Percentiles rank a stretch among this genome's conserved stretches.
These are phyloP conservation scores for Fomitopsis palustris DNA, from an alignment of 1,284 basidiomycete species.

Conservation along the genomic window DNA sequence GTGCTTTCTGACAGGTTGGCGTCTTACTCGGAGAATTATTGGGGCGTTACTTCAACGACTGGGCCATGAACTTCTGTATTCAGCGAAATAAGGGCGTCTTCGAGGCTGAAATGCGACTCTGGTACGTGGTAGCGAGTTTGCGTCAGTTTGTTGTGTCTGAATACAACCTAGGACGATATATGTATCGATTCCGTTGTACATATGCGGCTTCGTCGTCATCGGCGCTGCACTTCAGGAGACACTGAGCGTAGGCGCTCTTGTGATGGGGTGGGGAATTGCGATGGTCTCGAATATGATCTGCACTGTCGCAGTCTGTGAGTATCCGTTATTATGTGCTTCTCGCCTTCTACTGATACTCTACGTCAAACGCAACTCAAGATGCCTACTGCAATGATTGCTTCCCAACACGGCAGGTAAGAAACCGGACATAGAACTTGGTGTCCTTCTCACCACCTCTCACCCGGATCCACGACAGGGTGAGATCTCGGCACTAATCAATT, in stretches of 20 bases:
- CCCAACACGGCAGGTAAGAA: constrained; percentile 37
- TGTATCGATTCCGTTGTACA: constrained; percentile 55
- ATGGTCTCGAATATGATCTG: constrained; percentile 51
- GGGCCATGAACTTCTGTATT: constrained; percentile 54
- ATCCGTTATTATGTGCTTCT: neutral
- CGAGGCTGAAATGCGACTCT: constrained; percentile 65
- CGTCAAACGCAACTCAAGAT: constrained; percentile 25
- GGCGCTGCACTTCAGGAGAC: constrained; percentile 52
- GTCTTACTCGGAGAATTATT: neutral
- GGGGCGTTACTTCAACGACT: constrained; percentile 64
- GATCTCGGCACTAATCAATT: constrained; percentile 48
- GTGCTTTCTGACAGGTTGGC: neutral
- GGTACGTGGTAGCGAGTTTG: constrained; percentile 38
- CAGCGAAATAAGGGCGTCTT: constrained; percentile 65
- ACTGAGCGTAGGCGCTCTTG: constrained; percentile 43
- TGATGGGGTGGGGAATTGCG: constrained; percentile 58
- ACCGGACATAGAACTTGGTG: neutral
- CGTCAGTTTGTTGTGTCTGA: neutral
- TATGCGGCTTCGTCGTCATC: constrained; percentile 61
- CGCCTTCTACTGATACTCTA: neutral
- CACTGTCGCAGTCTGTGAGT: constrained; percentile 51
- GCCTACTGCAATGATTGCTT: constrained; percentile 39
- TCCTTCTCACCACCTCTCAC: neutral
- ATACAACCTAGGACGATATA: constrained; percentile 52
- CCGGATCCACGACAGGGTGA: constrained; percentile 33